Base-by-base conservation (phyloP, 441 rosid genomes). In the Macaranga tanarius region DNA sequence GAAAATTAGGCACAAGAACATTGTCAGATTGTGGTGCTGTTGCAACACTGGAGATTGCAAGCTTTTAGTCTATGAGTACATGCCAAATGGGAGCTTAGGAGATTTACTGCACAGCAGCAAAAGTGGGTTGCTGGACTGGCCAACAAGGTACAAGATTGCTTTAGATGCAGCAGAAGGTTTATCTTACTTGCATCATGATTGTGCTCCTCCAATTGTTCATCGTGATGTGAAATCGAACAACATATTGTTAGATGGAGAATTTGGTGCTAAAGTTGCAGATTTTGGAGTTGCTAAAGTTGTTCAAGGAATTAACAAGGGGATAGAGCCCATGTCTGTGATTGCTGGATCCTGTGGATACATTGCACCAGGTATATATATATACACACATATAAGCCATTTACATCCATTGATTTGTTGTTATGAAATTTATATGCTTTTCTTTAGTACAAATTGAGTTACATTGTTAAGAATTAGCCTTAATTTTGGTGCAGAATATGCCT, bases 321-420 rank as follows among this genome's bases (percentile, higher is more conserved):
- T 85, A 67, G 86, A 89, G 67, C 88, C 99, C 10, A 95, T 95
- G 99, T 95, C 99, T 11, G 89, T 81, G 10, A 87, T 95, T 42
- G 97, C 98, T 10, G 99, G 99, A 22, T 95, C 99, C 42, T 92
- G 92, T 64, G 99, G 99, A 52, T 95, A 95, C 78, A 93, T 95
- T 75, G 99, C 99, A 25, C 99, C 99, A 81, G 99, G 99, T 93
- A 85, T 67, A 81, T 77, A 15, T 47, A 50, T 50, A 28, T 40
- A 7, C 7, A 42, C 7, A 42, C 7, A 42, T 52, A 48, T 2
- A 48, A 9, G 52, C 23, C 22, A 52, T n/a, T 51, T 56, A 2
- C 52, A 12, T 22, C 42, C 22, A 25, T 51, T 20, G 65, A 42
- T 67, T 25, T 47, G n/a, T 16, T 28, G 4, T 54, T 5, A 17